These are phyloP conservation scores for Phoma sp. DNA, from an alignment of 2,329 filamentous ascomycete species.

Conservation along the genomic window DNA sequence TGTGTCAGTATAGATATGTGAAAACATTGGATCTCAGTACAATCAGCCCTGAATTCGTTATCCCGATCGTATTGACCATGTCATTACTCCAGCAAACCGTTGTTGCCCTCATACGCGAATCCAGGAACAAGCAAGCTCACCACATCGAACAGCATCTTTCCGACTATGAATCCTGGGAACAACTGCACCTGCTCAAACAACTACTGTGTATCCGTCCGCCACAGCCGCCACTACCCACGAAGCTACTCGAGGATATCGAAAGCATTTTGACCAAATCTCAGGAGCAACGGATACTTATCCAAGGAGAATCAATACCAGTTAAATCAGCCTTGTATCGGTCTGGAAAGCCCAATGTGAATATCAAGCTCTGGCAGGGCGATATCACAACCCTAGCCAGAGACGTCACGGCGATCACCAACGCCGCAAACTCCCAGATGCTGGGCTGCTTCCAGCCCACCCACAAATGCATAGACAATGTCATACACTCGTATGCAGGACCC, in stretches of 20 bases:
- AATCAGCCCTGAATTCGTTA: background rate
- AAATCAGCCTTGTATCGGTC: slow-evolving; percentile 1
- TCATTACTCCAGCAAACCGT: slow-evolving; percentile 15
- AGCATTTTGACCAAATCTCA: slow-evolving; percentile 18
- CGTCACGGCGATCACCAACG: slow-evolving; percentile 46
- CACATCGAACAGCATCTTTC: slow-evolving; percentile 20
- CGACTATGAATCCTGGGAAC: slow-evolving; percentile 20
- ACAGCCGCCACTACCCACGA: slow-evolving; percentile 19
- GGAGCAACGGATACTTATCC: slow-evolving; percentile 21
- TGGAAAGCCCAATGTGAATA: slow-evolving; percentile 1
- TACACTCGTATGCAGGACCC: slow-evolving; percentile 43
- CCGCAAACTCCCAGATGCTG: slow-evolving; percentile 44
- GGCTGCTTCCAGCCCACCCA: slow-evolving; percentile 46
- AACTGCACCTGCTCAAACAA: slow-evolving; percentile 25
- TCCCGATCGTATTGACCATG: background rate
- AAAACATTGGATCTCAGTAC: no score
- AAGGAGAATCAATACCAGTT: slow-evolving; percentile 13
- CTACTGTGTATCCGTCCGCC: slow-evolving; percentile 37
- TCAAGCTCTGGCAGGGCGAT: slow-evolving; percentile 44
- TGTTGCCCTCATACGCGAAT: slow-evolving; percentile 20
- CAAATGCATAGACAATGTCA: slow-evolving; percentile 47
- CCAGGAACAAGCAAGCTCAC: slow-evolving; percentile 13
- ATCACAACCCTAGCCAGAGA: slow-evolving; percentile 39
- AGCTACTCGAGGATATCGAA: slow-evolving; percentile 25
- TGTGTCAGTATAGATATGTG: background rate